A percentile compares a stretch with the other conserved stretches of the same genome.
Evolutionary conservation across 495 filamentous ascomycete species (phyloP).

Genomic region (Hypoxylon fragiforme): DNA sequence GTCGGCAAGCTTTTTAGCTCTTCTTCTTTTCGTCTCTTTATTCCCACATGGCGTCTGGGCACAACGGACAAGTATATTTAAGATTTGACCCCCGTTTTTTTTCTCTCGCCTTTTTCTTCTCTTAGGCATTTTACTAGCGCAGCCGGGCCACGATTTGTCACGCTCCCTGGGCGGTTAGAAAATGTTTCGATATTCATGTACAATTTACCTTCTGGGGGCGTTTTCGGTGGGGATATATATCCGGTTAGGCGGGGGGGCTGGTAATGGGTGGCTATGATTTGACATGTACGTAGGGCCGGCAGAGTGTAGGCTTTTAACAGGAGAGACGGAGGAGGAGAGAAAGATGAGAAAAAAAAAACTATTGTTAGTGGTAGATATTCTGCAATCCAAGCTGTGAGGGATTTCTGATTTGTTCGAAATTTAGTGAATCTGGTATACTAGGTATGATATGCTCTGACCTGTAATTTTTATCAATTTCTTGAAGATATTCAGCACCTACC

Average conservation of each 20-base stretch:
- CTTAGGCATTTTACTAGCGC: conserved; percentile 29
- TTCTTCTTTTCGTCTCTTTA: conserved; percentile 7
- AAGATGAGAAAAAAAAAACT: conserved; percentile 16
- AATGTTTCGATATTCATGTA: conserved; percentile 22
- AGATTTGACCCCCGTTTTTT: too few relatives aligned
- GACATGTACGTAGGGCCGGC: conserved; percentile 11
- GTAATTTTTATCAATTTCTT: too few relatives aligned
- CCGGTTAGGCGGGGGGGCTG: background rate
- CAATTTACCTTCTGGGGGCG: conserved; percentile 12
- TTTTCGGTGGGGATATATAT: conserved; percentile 24
- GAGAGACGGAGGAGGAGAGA: too few relatives aligned
- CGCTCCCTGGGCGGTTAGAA: conserved; percentile 11
- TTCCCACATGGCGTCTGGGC: conserved; percentile 27
- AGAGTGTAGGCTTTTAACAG: conserved; percentile 22
- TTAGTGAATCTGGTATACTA: too few relatives aligned
- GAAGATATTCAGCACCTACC: too few relatives aligned
- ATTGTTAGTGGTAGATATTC: conserved; percentile 4
- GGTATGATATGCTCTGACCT: too few relatives aligned
- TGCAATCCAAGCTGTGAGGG: background rate
- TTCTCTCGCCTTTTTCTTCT: conserved; percentile 15
- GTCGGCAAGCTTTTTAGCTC: background rate
- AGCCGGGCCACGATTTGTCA: conserved; percentile 18
- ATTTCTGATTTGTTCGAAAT: background rate
- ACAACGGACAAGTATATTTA: conserved; percentile 20
- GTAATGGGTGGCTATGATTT: conserved; percentile 4